A percentile compares a stretch with the other conserved stretches of the same genome.
phyloP scores from a whole-genome alignment of 2,329 filamentous ascomycete species.

The Ascochyta fabae region DNA sequence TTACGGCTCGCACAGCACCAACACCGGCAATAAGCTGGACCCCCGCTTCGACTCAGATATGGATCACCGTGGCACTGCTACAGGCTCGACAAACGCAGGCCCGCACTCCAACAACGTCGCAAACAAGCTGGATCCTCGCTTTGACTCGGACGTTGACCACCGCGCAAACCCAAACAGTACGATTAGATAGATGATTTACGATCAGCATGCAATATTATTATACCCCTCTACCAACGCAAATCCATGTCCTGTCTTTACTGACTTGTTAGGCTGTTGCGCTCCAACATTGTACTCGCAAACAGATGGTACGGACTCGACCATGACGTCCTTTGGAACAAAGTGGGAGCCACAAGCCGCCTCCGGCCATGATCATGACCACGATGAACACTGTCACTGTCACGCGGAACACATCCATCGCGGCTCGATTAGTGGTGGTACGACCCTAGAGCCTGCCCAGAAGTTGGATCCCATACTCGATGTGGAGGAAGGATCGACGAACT shows the following conservation, averaged over 20 bases:
- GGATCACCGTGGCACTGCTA: conserved; percentile 26
- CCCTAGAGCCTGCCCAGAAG: conserved; percentile 21
- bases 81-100: conserved; percentile 35
- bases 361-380: conserved; percentile 2
- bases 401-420: conserved; percentile 23
- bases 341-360: not conserved
- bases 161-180: conserved; percentile 31
- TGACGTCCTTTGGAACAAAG: not conserved
- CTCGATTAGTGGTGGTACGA: conserved; percentile 16
- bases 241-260: conserved; percentile 3
- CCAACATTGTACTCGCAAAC: not conserved
- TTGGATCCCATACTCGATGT: conserved; percentile 20
- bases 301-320: conserved; percentile 14
- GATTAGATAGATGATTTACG: conserved; percentile 23
- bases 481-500: conserved; percentile 16
- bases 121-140: conserved; percentile 39
- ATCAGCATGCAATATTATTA: conserved; percentile 20
- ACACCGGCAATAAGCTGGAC: conserved; percentile 42
- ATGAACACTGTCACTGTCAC: conserved; percentile 5
- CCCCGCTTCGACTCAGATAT: conserved; percentile 41
- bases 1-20: conserved; percentile 41
- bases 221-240: conserved; percentile 12
- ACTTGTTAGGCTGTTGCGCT: conserved; percentile 6
- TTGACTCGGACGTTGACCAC: conserved; percentile 37
- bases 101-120: conserved; percentile 37